Base-by-base conservation (phyloP, 2,329 filamentous ascomycete genomes). In the Ophiostoma quercus region DNA sequence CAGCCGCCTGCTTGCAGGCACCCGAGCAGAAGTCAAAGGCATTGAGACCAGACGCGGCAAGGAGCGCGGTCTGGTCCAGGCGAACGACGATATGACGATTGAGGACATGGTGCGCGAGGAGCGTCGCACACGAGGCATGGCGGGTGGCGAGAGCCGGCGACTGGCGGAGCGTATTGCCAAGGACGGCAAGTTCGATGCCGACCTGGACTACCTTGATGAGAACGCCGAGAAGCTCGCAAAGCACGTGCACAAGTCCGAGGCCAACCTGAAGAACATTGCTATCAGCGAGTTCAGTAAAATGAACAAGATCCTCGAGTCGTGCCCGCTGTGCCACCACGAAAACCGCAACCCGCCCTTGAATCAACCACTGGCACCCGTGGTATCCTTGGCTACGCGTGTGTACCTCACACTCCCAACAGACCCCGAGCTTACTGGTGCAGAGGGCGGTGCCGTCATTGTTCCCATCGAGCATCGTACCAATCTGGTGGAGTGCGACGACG, bases 71-170 rank as follows among this genome's bases (percentile, higher is more conserved):
- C 84, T 88, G 8, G 91, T 99, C 6, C 88, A 92, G 74, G 92
- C 95, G 73, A 98, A 98, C 76, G 91, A 96, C 68, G 93, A 98
- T 75, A 98, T 99, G 93, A 90, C 84, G 39, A 91, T 99, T 71
- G 93, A 96, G 69, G 95, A 99, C 78, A 99, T 99, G 95, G 88
- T 99, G 22, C 88, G 92, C 37, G 94, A 98, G 79, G 95, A 99
- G 79, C 88, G 92, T 47, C 90, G 94, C 69, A 97, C 92, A 4
- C 89, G 88, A 71, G 89, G 89, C 19, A 88, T 92, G 76, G 82
- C 83, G 3, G 92, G 91, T 60, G 92, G 92, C 68, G 94, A 97
- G 77, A 92, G 91, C 0, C 83, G 89, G 74, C 87, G 91, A 3
- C 86, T 97, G 41, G 95, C 95, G 2, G 94, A 98, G 78, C 88